Evolutionary conservation across 2,329 filamentous ascomycete species (phyloP), one percentile per base, ranked within the genome.

Genomic region (Cadophora malorum): DNA sequence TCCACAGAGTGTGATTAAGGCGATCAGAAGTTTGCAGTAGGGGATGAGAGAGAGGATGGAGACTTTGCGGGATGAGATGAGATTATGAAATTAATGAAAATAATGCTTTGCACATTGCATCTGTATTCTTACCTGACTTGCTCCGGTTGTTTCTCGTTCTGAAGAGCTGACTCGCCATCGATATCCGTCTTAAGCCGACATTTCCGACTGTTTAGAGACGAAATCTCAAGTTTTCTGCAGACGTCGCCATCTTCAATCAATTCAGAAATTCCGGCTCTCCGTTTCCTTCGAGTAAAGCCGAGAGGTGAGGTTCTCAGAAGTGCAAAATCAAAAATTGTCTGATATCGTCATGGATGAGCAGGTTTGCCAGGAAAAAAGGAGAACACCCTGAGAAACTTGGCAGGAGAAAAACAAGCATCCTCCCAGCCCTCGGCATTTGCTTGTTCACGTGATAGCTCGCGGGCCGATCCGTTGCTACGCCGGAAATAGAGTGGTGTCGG

Each of bases 1-100:
- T n/a, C 79, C 79, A 0, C 70, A 78, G 52, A 78, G 78, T 55
- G 77, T 80, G 59, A 65, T 78, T 9, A 69, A 70, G 3, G 77
- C 76, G 10, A 73, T 80, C 9, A 76, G 76, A 41, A 64, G 45
- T 38, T 55, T 70, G 63, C 67, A 69, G 59, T 72, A 66, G 49
- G 55, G 25, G 55, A 14, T 16, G 8, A 45, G 23, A 16, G 28
- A 14, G 60, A 6, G 21, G 4, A 49, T 21, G 47, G 19, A 19
- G 28, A 8, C 19, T 56, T 12, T 21, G 31, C n/a, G 12, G 41
- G 16, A 31, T 47, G 21, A 12, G 21, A 28, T 60, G 23, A 61
- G 16, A n/a, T 47, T 47, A 45, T 38, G 55, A 58, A 35, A 38
- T 38, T 35, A 35, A 58, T 35, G 53, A 41, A 38, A 58, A 41